A percentile compares a stretch with the other conserved stretches of the same genome.
Conservation (phyloP, 805 yeast species). For the Candida mattraensis region DNA sequence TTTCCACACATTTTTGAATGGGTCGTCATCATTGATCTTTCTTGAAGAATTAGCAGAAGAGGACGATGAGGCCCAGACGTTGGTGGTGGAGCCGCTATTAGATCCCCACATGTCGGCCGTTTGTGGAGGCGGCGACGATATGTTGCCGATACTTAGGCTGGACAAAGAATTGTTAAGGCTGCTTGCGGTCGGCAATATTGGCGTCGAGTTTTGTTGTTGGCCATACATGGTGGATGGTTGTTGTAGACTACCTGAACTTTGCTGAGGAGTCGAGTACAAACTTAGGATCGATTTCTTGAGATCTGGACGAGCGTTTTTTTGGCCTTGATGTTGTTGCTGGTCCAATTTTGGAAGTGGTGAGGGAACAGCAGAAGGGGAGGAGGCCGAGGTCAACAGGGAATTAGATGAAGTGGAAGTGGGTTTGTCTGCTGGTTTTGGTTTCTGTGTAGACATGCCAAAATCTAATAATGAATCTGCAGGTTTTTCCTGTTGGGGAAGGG, state of each 20-base stretch:
- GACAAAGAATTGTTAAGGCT: constrained; percentile 8
- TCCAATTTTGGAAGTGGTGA: constrained; percentile 3
- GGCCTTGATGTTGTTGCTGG: constrained; percentile 14
- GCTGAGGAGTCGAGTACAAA: constrained; percentile 65
- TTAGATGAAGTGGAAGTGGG: constrained; percentile 2
- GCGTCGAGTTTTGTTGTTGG: constrained; percentile 12
- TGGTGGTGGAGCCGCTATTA: constrained; percentile 2
- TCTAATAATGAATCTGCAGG: constrained; percentile 2
- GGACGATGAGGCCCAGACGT: constrained; percentile 14
- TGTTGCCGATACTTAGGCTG: too few species aligned
- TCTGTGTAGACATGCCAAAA: not conserved
- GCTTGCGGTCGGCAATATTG: not conserved
- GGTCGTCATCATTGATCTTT: constrained; percentile 24
- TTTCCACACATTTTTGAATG: constrained; percentile 35
- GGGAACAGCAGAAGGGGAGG: constrained; percentile 5
- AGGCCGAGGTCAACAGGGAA: constrained; percentile 8
- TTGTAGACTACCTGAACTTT: too few species aligned
- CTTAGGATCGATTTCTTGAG: constrained; percentile 90
- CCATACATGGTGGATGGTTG: constrained; percentile 12
- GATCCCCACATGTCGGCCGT: too few species aligned
- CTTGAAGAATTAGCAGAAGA: constrained; percentile 7
- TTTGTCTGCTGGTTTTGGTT: constrained; percentile 3
- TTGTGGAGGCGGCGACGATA: too few species aligned
- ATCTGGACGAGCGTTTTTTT: constrained; percentile 60
- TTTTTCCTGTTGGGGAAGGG: constrained; percentile 1